These are phyloP conservation scores for Fusarium sp. DNA, from an alignment of 2,329 filamentous ascomycete genomes.

Conservation along the genomic window DNA sequence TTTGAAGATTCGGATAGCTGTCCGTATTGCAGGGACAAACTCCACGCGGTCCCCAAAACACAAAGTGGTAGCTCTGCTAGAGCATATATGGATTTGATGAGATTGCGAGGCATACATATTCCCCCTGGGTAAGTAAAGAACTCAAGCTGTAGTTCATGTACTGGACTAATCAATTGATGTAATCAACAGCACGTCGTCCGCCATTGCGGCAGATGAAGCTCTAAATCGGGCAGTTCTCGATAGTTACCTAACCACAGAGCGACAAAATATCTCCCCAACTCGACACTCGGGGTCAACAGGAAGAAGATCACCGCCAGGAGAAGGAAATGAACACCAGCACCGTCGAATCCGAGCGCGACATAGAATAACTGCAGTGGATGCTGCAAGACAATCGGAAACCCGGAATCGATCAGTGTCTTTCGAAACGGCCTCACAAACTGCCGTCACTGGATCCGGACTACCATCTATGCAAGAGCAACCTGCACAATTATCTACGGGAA, in stretches of 20 bases:
- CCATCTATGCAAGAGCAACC: constrained; percentile 23
- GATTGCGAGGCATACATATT: constrained; percentile 44
- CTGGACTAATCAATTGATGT: constrained; percentile 24
- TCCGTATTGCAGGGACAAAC: constrained; percentile 73
- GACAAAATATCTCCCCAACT: constrained; percentile 30
- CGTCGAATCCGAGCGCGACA: constrained; percentile 51
- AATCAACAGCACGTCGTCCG: constrained; percentile 17
- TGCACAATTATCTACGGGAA: constrained; percentile 17
- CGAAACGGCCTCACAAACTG: constrained; percentile 11
- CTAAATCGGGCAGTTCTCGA: constrained; percentile 34
- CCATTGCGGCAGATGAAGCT: constrained; percentile 40
- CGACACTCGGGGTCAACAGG: constrained; percentile 33
- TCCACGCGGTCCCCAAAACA: constrained; percentile 63
- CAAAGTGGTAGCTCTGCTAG: constrained; percentile 37
- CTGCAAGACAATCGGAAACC: constrained; percentile 8
- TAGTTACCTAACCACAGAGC: constrained; percentile 28
- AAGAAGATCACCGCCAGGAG: constrained; percentile 50
- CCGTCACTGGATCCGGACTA: constrained; percentile 7
- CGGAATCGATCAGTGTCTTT: constrained; percentile 9
- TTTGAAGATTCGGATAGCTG: constrained; percentile 73
- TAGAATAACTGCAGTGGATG: constrained; percentile 25
- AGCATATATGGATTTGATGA: constrained; percentile 52
- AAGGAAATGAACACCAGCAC: constrained; percentile 48
- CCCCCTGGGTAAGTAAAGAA: constrained; percentile 43
- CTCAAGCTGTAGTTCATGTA: neutral